Percentiles rank a stretch among this genome's conserved stretches.
Evolutionary conservation across 768 basidiomycete species (phyloP).

Genomic region (Rhodocollybia butyracea): DNA sequence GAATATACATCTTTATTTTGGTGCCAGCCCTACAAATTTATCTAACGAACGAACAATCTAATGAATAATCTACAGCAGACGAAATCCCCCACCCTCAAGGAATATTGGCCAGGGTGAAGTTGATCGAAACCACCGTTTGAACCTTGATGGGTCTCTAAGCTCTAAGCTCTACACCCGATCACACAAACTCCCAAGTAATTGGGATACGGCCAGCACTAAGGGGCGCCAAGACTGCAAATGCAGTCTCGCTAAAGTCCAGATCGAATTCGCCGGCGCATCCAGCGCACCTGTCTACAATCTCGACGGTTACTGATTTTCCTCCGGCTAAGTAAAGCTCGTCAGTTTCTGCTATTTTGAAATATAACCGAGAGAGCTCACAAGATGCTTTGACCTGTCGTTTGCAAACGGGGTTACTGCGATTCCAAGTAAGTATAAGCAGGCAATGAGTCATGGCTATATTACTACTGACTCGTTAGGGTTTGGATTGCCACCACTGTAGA

Average conservation of each 20-base stretch:
- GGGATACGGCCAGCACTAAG: background rate
- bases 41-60: too few species aligned
- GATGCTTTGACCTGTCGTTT: slow-evolving; percentile 25
- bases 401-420: slow-evolving; percentile 45
- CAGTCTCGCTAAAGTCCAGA: background rate
- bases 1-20: too few species aligned
- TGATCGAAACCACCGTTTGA: too few species aligned
- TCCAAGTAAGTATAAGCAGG: background rate
- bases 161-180: too few species aligned
- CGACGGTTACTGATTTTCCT: background rate
- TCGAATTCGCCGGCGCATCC: slow-evolving; percentile 3
- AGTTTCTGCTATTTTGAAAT: background rate
- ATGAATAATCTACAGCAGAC: too few species aligned
- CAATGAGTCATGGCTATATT: background rate
- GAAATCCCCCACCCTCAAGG: too few species aligned
- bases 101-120: too few species aligned
- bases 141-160: too few species aligned
- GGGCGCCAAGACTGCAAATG: background rate
- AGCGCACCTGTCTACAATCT: background rate
- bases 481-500: background rate
- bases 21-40: too few species aligned
- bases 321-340: background rate
- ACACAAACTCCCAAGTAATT: too few species aligned
- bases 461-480: slow-evolving; percentile 39
- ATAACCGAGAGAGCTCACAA: slow-evolving; percentile 24